Conservation (phyloP, 2,329 filamentous ascomycete species). For the Pseudopyrenochaeta lycopersici region DNA sequence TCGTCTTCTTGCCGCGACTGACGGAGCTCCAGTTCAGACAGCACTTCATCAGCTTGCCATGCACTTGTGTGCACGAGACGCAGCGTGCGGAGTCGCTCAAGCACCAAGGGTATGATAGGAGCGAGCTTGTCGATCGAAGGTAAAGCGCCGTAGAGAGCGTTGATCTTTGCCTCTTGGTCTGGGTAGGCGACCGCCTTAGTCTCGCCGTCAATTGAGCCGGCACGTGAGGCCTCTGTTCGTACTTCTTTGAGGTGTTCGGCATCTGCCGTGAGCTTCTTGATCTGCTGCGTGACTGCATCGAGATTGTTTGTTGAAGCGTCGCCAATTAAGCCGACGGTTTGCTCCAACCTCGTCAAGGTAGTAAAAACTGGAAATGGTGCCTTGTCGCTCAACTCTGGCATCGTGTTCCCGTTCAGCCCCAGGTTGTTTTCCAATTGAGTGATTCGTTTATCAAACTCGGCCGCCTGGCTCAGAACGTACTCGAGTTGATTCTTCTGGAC, state of each 20-base stretch:
- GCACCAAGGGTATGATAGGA: constrained; percentile 82
- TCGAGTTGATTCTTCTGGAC: constrained; percentile 46
- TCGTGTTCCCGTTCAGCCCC: constrained; percentile 75
- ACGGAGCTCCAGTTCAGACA: constrained; percentile 78
- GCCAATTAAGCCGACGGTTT: constrained; percentile 78
- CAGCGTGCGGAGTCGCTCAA: constrained; percentile 86
- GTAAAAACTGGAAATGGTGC: constrained; percentile 75
- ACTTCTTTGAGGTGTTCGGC: constrained; percentile 74
- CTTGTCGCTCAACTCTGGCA: constrained; percentile 66
- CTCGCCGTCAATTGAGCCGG: constrained; percentile 14
- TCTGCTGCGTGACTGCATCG: constrained; percentile 74
- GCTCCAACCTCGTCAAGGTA: constrained; percentile 80
- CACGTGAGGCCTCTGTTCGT: constrained; percentile 36
- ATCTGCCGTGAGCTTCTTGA: constrained; percentile 75
- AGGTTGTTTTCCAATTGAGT: constrained; percentile 80
- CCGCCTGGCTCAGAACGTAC: constrained; percentile 79
- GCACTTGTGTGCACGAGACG: constrained; percentile 87
- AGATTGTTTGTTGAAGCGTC: constrained; percentile 76
- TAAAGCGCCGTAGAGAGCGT: constrained; percentile 87
- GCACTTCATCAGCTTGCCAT: constrained; percentile 78
- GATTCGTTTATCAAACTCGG: constrained; percentile 87
- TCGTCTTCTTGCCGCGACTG: constrained; percentile 86
- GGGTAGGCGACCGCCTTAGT: constrained; percentile 53
- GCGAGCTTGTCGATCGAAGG: constrained; percentile 87
- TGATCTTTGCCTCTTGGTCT: constrained; percentile 86